Base-by-base conservation (phyloP, 129 eudicot genomes). In the Sambucus nigra region DNA sequence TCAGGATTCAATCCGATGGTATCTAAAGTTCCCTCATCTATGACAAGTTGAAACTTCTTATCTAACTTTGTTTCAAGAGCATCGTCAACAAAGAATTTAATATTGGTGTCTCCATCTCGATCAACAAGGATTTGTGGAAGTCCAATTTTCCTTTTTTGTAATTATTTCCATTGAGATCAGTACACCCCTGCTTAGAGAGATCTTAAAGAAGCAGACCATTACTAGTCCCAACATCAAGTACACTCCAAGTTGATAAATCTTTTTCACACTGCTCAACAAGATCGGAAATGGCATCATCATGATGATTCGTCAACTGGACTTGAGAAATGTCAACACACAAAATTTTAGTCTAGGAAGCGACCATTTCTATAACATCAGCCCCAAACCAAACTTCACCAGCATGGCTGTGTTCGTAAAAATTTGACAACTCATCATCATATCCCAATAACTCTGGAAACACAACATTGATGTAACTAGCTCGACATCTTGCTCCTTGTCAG, bases 371-470 rank as follows among this genome's bases (percentile, higher is more conserved):
- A 31, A 92, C 96, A 66, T 86, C 99, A 79, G 84, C 83, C 16
- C 99, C 99, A 82, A 92, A 92, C 99, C 99, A 92, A 60, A 92
- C 89, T 77, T 92, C 99, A 69, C 99, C 99, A 51, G 96, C 75
- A 76, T 86, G 96, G 15, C 99, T 96, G 73, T 92, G 99, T 52
- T 92, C 94, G 53, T 85, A 82, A 66, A 86, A 92, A 53, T 86
- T 92, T 38, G 87, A 65, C 73, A 92, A 62, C 57, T 92, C 99
- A 64, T 86, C 94, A 18, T 94, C 82, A 71, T 92, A 92, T 92
- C 95, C 99, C 99, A 92, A 49, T 92, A 92, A 75, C 96, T 92
- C 71, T 82, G 99, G 62, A 92, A 88, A 48, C 99, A 96, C 55
- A 92, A 58, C 96, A 82, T 82, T 42, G 99, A 91, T n/a, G 87